Evolutionary conservation across 306 rosid species (phyloP).

Genomic region (Dryas drummondii): DNA sequence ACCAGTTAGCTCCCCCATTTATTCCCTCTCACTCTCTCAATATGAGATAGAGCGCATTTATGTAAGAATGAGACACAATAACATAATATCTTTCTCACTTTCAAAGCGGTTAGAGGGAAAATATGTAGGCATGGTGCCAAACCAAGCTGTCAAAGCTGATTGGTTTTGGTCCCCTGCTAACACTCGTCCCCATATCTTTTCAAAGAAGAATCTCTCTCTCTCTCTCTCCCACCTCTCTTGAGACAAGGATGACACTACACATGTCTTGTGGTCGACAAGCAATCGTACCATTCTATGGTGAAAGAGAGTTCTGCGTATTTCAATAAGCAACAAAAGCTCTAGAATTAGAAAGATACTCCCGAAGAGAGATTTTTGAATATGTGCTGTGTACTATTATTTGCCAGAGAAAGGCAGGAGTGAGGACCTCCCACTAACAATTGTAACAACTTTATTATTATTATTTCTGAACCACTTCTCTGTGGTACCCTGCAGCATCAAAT

Average conservation of each 20-base stretch:
- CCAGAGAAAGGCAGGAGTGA: not conserved
- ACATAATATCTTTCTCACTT: not conserved
- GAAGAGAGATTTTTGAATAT: not conserved
- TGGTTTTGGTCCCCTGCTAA: conserved; percentile 38
- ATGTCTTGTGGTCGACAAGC: conserved; percentile 49
- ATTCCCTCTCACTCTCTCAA: not conserved
- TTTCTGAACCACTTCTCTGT: not conserved
- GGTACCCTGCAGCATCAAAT: not conserved
- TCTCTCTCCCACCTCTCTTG: not conserved
- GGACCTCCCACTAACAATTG: not conserved
- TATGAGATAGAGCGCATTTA: not conserved
- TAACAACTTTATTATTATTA: not conserved
- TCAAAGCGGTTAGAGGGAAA: not conserved
- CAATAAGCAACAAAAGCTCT: conserved; percentile 1
- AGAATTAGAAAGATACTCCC: not conserved
- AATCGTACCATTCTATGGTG: conserved; percentile 26
- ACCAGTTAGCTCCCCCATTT: too few relatives aligned
- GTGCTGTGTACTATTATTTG: not conserved
- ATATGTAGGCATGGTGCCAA: not conserved
- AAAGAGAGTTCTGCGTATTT: conserved; percentile 27
- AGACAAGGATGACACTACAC: conserved; percentile 23
- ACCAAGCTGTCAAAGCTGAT: conserved; percentile 29
- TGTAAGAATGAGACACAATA: not conserved
- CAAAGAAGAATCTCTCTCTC: conserved; percentile 22
- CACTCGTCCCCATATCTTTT: conserved; percentile 13